These are phyloP conservation scores for Linum trigynum DNA, from an alignment of 345 rosid genomes.

Conservation along the genomic window DNA sequence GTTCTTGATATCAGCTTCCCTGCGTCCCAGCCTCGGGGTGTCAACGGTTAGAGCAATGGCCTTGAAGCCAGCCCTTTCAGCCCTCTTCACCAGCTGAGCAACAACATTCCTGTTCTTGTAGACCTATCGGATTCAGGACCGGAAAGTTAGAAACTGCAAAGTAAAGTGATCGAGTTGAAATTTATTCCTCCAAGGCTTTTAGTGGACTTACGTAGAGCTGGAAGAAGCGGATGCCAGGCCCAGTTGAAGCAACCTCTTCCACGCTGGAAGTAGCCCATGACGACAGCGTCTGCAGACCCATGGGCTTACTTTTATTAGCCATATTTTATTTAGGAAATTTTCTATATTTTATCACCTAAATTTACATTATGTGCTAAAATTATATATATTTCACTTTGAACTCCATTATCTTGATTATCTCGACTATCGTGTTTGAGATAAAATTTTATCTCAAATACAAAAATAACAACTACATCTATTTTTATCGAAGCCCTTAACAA, in stretches of 20 bases:
- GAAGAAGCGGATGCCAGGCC: conserved; percentile 89
- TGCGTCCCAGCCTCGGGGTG: conserved; percentile 89
- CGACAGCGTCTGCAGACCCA: conserved; percentile 56
- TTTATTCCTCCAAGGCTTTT: neutral
- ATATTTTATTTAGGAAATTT: too few species aligned
- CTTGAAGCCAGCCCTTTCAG: conserved; percentile 89
- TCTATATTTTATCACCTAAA: too few species aligned
- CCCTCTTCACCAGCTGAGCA: conserved; percentile 77
- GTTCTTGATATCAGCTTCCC: conserved; percentile 95
- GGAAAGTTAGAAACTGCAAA: neutral
- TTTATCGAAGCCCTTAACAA: too few species aligned
- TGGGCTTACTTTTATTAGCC: conserved; percentile 6
- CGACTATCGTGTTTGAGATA: too few species aligned
- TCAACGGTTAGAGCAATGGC: conserved; percentile 97
- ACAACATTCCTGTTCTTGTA: conserved; percentile 76
- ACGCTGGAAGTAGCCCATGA: conserved; percentile 95
- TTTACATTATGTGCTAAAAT: too few species aligned
- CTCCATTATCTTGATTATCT: too few species aligned
- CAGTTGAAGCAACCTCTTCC: conserved; percentile 91
- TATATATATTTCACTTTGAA: too few species aligned
- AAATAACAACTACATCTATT: too few species aligned
- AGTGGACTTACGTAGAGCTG: conserved; percentile 72
- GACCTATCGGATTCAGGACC: conserved; percentile 32
- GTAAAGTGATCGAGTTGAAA: neutral
- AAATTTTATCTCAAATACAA: too few species aligned